These are phyloP conservation scores for Nicotiana sylvestris DNA, from an alignment of 257 asterid genomes.

Conservation along the genomic window DNA sequence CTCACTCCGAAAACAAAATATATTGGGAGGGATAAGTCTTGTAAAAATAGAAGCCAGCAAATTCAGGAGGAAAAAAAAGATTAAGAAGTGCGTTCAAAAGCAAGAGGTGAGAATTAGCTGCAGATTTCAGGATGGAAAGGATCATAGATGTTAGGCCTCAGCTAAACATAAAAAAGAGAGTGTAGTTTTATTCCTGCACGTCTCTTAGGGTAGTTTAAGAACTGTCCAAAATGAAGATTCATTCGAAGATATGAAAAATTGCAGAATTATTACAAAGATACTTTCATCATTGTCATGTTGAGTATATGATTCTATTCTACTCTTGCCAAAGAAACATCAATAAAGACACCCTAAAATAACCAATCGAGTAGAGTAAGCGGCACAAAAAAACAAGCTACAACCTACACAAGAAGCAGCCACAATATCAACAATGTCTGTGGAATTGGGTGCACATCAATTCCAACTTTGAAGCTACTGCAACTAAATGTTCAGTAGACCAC, in stretches of 20 bases:
- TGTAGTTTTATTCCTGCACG: background rate
- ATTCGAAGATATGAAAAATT: background rate
- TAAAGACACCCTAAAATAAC: slow-evolving; percentile 5
- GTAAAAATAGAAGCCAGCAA: background rate
- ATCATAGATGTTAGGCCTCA: background rate
- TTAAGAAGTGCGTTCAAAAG: background rate
- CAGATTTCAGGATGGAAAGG: background rate
- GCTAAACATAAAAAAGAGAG: background rate
- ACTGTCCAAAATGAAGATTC: background rate
- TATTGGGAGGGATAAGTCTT: background rate
- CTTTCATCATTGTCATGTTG: slow-evolving; percentile 11
- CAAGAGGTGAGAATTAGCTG: background rate
- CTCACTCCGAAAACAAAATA: background rate
- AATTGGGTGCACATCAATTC: slow-evolving; percentile 40
- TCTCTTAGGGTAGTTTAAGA: background rate
- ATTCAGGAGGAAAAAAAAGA: background rate
- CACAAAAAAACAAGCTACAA: slow-evolving; percentile 5
- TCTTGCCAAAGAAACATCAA: slow-evolving; percentile 32
- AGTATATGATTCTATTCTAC: slow-evolving; percentile 30
- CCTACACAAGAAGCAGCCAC: slow-evolving; percentile 28
- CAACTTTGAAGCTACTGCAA: slow-evolving; percentile 6
- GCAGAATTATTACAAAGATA: slow-evolving; percentile 2
- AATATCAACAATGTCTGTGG: slow-evolving; percentile 30
- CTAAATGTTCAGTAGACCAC: slow-evolving; percentile 9
- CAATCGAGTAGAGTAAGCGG: background rate